These are phyloP conservation scores for Diutina sp. DNA, from an alignment of 1,139 yeast genomes.

Conservation along the genomic window DNA sequence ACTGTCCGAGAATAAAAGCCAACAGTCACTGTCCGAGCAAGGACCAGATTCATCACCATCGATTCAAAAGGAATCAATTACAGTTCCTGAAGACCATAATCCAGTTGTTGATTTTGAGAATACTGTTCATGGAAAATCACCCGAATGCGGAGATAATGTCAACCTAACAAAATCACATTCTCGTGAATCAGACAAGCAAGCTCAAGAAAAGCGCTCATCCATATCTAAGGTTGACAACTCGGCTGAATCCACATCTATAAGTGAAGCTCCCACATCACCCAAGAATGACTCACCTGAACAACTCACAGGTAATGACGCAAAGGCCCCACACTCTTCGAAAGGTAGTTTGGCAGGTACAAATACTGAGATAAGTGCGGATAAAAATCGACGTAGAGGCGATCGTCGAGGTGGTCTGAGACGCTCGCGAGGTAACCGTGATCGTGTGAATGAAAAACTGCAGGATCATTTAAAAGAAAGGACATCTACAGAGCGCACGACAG, in stretches of 20 bases:
- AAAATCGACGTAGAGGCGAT: not conserved
- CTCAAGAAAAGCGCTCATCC: not conserved
- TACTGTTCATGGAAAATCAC: too few relatives aligned
- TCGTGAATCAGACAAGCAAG: not conserved
- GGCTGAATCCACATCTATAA: not conserved
- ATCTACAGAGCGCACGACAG: not conserved
- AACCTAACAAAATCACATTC: not conserved
- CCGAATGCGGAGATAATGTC: too few relatives aligned
- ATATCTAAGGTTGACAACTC: not conserved
- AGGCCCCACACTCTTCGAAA: not conserved
- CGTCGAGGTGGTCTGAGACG: not conserved
- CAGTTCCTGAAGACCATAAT: too few relatives aligned
- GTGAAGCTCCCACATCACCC: not conserved
- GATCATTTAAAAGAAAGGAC: not conserved
- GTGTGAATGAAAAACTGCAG: not conserved
- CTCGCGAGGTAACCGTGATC: not conserved
- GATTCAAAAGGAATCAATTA: too few relatives aligned
- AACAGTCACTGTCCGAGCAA: too few relatives aligned
- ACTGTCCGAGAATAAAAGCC: too few relatives aligned
- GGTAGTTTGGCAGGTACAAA: not conserved
- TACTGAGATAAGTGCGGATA: not conserved
- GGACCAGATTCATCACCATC: too few relatives aligned
- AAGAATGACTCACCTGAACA: not conserved
- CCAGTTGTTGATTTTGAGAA: not conserved
- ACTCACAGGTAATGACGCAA: not conserved